Base-by-base conservation (phyloP, 2,329 filamentous ascomycete species). In the Pyricularia sp. region DNA sequence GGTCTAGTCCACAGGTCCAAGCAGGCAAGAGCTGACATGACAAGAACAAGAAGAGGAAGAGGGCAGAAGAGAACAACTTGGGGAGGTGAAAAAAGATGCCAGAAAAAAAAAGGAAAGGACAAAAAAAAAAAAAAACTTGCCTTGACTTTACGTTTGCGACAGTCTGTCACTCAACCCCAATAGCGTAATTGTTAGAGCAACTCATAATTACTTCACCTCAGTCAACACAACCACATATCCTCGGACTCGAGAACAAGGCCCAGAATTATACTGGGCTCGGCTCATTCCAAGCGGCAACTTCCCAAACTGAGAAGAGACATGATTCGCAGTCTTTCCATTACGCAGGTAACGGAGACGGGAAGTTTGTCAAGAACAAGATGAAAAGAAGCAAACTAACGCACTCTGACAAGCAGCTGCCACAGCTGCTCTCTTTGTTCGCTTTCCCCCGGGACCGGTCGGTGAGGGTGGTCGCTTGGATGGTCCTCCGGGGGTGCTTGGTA, bases 81-180 rank as follows among this genome's bases (percentile, higher is more conserved):
- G 24, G 8, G 24, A 13, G n/a, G 49, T n/a, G 26, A 26, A 26
- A 24, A 33, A 16, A 30, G 3, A 60, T 5, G 19, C 2, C n/a
- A 8, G 7, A 12, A 26, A 22, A 12, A 19, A n/a, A 33, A 31
- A 35, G 9, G 12, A 61, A 24, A 24, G 4, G 9, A 28, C 1
- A 30, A 40, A 19, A 19, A 62, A 16, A 28, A 26, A 24, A 62
- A 5, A 33, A 22, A 22, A 33, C 64, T 24, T 44, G 62, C 64
- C 64, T 63, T 62, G 60, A 65, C 53, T n/a, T 65, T 65, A 19
- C 64, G 44, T 63, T 65, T 65, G 8, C 64, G 60, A 31, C 64
- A 65, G 53, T 35, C 64, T 65, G 61, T 61, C 24, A 4, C 55
- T 26, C 55, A 19, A 30, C 40, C 40, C 9, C 40, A 49, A 19